phyloP scores from a whole-genome alignment of 2,329 filamentous ascomycete genomes.

The Penicillium olsonii region DNA sequence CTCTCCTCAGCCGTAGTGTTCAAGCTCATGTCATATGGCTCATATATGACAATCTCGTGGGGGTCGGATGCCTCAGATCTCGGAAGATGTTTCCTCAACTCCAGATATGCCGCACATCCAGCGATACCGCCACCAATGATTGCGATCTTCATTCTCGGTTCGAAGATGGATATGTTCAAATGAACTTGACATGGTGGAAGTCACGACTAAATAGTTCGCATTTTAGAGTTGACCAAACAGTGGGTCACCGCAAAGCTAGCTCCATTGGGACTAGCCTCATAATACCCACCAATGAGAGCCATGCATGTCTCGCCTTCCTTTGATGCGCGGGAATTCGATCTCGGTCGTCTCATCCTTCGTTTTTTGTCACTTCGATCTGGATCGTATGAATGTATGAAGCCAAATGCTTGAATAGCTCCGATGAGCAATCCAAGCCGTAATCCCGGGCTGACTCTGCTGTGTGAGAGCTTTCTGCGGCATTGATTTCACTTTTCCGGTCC shows the following conservation, averaged over 20 bases:
- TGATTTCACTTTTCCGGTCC: not conserved
- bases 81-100: conserved; percentile 43
- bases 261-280: not conserved
- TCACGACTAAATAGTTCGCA: not conserved
- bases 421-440: not conserved
- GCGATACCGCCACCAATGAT: conserved; percentile 48
- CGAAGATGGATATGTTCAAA: not conserved
- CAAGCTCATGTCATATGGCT: conserved; percentile 39
- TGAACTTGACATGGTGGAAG: not conserved
- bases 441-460: not conserved
- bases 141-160: conserved; percentile 41
- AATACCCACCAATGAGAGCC: not conserved
- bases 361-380: too few species aligned
- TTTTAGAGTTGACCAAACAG: not conserved
- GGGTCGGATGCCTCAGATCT: conserved; percentile 9
- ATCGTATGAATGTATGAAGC: not conserved
- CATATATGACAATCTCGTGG: conserved; percentile 43
- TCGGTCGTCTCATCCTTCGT: too few species aligned
- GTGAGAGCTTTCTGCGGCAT: not conserved
- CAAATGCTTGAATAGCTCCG: conserved; percentile 4
- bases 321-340: too few species aligned
- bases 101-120: conserved; percentile 43
- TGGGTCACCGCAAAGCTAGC: conserved; percentile 1
- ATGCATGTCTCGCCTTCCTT: too few species aligned
- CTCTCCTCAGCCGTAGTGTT: conserved; percentile 23